phyloP scores from a whole-genome alignment of 2,329 filamentous ascomycete genomes.

The Aspergillus oerlinghausenensis region DNA sequence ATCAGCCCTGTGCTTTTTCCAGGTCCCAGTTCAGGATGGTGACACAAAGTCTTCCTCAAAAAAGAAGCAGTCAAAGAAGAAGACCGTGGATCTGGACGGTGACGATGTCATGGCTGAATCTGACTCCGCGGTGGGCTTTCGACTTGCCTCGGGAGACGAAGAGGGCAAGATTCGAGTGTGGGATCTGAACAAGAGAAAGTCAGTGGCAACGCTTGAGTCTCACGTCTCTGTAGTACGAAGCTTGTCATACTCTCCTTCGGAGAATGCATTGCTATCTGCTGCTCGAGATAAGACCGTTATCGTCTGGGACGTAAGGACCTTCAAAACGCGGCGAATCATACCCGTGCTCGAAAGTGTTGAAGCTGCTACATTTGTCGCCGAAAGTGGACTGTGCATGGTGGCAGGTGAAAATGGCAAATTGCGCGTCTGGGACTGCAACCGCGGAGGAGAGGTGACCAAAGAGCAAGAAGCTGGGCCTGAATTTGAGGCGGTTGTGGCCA shows the following conservation, averaged over 20 bases:
- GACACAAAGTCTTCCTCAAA: slow-evolving; percentile 37
- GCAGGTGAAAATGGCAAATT: slow-evolving; percentile 79
- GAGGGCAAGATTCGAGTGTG: slow-evolving; percentile 90
- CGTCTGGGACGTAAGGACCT: slow-evolving; percentile 81
- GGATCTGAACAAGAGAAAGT: slow-evolving; percentile 80
- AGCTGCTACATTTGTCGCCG: slow-evolving; percentile 70
- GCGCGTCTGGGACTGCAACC: slow-evolving; percentile 75
- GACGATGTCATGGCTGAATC: slow-evolving; percentile 44
- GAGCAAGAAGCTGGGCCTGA: slow-evolving; percentile 62
- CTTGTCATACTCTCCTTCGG: slow-evolving; percentile 71
- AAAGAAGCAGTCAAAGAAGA: slow-evolving; percentile 44
- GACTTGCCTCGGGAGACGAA: slow-evolving; percentile 85
- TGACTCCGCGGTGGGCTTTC: slow-evolving; percentile 57
- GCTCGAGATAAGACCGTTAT: slow-evolving; percentile 92
- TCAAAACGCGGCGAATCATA: slow-evolving; percentile 76
- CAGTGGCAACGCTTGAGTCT: slow-evolving; percentile 74
- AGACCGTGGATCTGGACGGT: slow-evolving; percentile 23
- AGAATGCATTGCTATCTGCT: slow-evolving; percentile 74
- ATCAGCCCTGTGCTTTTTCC: slow-evolving; percentile 88
- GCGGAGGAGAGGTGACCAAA: slow-evolving; percentile 71
- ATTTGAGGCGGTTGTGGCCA: slow-evolving; percentile 65
- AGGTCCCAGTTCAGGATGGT: slow-evolving; percentile 52
- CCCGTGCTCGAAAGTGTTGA: slow-evolving; percentile 85
- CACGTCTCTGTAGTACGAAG: slow-evolving; percentile 93
- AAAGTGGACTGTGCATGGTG: slow-evolving; percentile 70